Conservation (phyloP, 768 basidiomycete species). For the Russula virescens region DNA sequence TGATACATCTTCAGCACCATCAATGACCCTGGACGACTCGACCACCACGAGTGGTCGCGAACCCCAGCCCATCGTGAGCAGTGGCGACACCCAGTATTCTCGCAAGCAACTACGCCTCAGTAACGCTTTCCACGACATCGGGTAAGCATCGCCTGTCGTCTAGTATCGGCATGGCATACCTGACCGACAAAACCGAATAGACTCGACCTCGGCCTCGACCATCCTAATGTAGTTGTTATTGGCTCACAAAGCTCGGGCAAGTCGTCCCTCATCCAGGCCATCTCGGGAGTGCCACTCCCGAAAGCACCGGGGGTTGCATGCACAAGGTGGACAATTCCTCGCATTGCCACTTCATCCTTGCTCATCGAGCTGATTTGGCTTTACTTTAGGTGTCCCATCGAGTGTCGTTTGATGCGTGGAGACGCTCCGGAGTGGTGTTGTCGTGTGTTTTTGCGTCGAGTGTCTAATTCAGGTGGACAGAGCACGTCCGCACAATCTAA, state of each 20-base stretch:
- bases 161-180: not conserved
- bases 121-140: conserved; percentile 9
- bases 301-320: conserved; percentile 28
- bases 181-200: conserved; percentile 2
- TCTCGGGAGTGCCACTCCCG: conserved; percentile 28
- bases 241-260: conserved; percentile 33
- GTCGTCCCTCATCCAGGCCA: conserved; percentile 31
- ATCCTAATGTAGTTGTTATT: conserved; percentile 30
- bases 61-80: not conserved
- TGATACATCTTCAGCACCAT: not conserved
- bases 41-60: conserved; percentile 11
- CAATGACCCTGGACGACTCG: conserved; percentile 7
- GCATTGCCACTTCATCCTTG: not conserved
- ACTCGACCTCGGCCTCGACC: conserved; percentile 24
- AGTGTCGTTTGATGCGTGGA: conserved; percentile 15
- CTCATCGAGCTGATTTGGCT: not conserved
- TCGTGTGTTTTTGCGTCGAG: conserved; percentile 8
- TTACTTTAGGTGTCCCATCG: conserved; percentile 17
- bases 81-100: not conserved
- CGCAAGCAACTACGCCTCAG: conserved; percentile 3
- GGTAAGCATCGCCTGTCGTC: not conserved
- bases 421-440: conserved; percentile 10
- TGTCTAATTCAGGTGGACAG: not conserved
- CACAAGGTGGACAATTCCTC: conserved; percentile 25
- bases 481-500: not conserved